A percentile compares a stretch with the other conserved stretches of the same genome.
phyloP scores from a whole-genome alignment of 2,329 filamentous ascomycete species.

The Xylariaceae sp. region DNA sequence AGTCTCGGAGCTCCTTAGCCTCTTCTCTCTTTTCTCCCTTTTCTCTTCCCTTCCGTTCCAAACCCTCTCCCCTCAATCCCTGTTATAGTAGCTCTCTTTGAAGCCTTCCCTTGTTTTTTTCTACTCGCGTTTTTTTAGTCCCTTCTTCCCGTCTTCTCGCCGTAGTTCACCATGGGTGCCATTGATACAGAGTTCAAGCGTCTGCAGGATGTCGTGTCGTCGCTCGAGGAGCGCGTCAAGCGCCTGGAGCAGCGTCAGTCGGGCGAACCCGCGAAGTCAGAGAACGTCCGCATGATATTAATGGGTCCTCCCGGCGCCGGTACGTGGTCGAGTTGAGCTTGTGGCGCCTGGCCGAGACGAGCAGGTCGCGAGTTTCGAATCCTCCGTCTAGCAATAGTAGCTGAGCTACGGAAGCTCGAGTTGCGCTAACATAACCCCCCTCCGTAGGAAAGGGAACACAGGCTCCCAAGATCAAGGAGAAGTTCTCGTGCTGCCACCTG shows the following conservation, averaged over 20 bases:
- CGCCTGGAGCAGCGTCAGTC: conserved; percentile 72
- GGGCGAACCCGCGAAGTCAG: conserved; percentile 49
- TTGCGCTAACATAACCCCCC: conserved; percentile 18
- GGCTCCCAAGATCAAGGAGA: conserved; percentile 96
- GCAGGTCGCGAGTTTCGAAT: not conserved
- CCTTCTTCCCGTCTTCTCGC: conserved; percentile 20
- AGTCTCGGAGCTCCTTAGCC: conserved; percentile 13
- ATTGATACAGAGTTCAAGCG: conserved; percentile 79
- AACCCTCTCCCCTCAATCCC: conserved; percentile 15
- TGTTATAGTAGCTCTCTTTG: conserved; percentile 7
- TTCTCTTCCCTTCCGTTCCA: conserved; percentile 9
- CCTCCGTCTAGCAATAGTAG: not conserved
- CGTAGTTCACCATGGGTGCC: conserved; percentile 66
- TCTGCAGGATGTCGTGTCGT: conserved; percentile 76
- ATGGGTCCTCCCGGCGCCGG: conserved; percentile 97
- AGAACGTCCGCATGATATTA: conserved; percentile 88
- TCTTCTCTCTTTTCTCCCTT: conserved; percentile 17
- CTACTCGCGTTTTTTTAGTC: conserved; percentile 21
- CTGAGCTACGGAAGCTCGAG: not conserved
- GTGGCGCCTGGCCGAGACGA: not conserved
- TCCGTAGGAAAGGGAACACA: conserved; percentile 91
- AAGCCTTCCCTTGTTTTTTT: conserved; percentile 19
- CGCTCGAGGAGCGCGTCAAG: conserved; percentile 80
- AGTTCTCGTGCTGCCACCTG: conserved; percentile 94
- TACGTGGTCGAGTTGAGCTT: conserved; percentile 45